Evolutionary conservation across 2,329 filamentous ascomycete species (phyloP), one percentile per base, ranked within the genome.

Genomic region (Sclerotinia sclerotiorum): DNA sequence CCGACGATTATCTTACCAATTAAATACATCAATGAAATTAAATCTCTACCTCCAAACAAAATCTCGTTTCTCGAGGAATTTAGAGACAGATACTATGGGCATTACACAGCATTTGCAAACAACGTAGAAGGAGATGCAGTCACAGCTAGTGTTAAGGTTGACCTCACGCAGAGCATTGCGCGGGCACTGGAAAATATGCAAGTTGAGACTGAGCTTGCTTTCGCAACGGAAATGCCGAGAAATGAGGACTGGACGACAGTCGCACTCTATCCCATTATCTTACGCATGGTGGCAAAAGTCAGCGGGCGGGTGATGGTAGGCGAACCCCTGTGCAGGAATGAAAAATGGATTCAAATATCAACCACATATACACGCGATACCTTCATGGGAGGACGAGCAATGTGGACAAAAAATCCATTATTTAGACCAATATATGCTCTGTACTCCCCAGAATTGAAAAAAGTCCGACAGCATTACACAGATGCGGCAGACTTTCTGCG

Each of bases 231-330:
- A 49, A 27, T 75, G 24, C 44, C 44, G 3, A 35, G 17, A 15
- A 73, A 72, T 2, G 11, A 39, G n/a, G 46, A 63, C 29, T 81
- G 80, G 80, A 78, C 73, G 5, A n/a, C 69, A 2, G 44, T 73
- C 17, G 44, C 44, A 35, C 39, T 74, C 0, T 77, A 79, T 48
- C 72, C 75, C 8, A 78, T 76, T 3, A 73, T 82, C 55, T 74
- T 78, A 70, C 71, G 75, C 0, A 77, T 82, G 46, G 77, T 83
- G 1, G 78, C 81, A 5, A 72, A 78, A 5, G 72, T 81, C 19
- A 79, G 78, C 48, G 83, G 73, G 3, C 64, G 75, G 19, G 70
- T 73, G 3, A 76, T 76, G 29, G 75, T 76, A 55, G 74, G 74
- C 1, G 60, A 60, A 2, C 72, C 72, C 1, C 54, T 76, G 0